These are phyloP conservation scores for Salix purpurea DNA, from an alignment of 345 rosid genomes.

Conservation along the genomic window DNA sequence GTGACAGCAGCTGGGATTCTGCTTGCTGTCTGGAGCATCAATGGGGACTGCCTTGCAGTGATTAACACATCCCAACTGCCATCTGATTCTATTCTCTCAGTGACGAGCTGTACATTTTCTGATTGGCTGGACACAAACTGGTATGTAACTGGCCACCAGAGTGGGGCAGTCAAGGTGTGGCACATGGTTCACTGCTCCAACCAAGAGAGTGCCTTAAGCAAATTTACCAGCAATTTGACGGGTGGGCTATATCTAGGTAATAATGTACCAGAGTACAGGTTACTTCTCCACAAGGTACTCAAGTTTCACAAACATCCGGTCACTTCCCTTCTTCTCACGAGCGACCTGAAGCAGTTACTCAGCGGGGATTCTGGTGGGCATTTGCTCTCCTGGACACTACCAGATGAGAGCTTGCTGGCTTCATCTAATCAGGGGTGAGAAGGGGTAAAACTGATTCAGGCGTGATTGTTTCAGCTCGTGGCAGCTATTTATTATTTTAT, in stretches of 20 bases:
- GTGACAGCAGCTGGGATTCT: conserved; percentile 92
- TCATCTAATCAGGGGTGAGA: conserved; percentile 56
- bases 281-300: conserved; percentile 76
- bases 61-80: conserved; percentile 92
- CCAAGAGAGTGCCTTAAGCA: conserved; percentile 46
- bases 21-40: conserved; percentile 97
- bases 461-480: conserved; percentile 15
- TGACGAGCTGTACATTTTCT: conserved; percentile 72
- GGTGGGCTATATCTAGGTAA: conserved; percentile 59
- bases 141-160: conserved; percentile 98
- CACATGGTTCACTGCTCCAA: conserved; percentile 75
- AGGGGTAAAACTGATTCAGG: not conserved
- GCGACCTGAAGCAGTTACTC: conserved; percentile 83
- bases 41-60: conserved; percentile 93
- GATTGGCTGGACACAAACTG: conserved; percentile 94
- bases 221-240: conserved; percentile 39
- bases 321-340: conserved; percentile 73
- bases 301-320: conserved; percentile 86
- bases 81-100: conserved; percentile 85
- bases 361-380: conserved; percentile 93
- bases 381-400: conserved; percentile 87
- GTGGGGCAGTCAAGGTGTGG: conserved; percentile 98
- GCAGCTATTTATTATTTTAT: conserved; percentile 11
- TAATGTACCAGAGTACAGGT: conserved; percentile 68
- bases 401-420: conserved; percentile 67